phyloP scores from a whole-genome alignment of 805 yeast species.

The Candida pseudoglaebosa region DNA sequence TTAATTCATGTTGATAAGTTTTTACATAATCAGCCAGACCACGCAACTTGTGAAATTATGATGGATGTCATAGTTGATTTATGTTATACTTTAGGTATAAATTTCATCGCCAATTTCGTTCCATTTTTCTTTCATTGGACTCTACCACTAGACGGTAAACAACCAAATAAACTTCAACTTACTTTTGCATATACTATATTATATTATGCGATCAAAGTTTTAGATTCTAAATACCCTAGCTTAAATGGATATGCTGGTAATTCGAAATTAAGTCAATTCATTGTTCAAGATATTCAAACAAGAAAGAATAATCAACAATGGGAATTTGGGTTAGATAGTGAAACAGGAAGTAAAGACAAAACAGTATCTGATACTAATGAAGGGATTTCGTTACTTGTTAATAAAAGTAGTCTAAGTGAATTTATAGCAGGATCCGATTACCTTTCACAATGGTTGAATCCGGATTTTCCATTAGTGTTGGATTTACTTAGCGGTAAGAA shows the following conservation, averaged over 20 bases:
- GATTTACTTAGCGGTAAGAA: background rate
- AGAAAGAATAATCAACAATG: conserved; percentile 24
- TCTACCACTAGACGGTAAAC: conserved; percentile 10
- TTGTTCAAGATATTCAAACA: conserved; percentile 22
- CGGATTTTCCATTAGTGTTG: conserved; percentile 17
- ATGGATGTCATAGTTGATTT: conserved; percentile 21
- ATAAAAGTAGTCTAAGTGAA: conserved; percentile 10
- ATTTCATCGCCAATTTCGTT: conserved; percentile 41
- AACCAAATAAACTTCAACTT: conserved; percentile 20
- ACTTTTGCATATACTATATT: conserved; percentile 31
- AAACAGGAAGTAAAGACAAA: conserved; percentile 5
- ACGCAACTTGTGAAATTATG: conserved; percentile 18
- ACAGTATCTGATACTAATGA: background rate
- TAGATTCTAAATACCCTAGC: conserved; percentile 27
- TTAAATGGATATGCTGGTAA: conserved; percentile 17
- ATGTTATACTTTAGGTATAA: conserved; percentile 39
- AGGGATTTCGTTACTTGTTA: conserved; percentile 2
- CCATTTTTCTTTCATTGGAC: conserved; percentile 47
- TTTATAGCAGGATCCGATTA: conserved; percentile 23
- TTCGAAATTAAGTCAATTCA: conserved; percentile 17
- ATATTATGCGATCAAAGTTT: conserved; percentile 17
- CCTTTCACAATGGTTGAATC: conserved; percentile 25
- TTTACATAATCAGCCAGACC: conserved; percentile 21
- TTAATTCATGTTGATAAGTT: conserved; percentile 34
- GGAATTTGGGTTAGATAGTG: conserved; percentile 21